A percentile compares a stretch with the other conserved stretches of the same genome.
Conservation (phyloP, 495 filamentous ascomycete species). For the Tuber calosporum region DNA sequence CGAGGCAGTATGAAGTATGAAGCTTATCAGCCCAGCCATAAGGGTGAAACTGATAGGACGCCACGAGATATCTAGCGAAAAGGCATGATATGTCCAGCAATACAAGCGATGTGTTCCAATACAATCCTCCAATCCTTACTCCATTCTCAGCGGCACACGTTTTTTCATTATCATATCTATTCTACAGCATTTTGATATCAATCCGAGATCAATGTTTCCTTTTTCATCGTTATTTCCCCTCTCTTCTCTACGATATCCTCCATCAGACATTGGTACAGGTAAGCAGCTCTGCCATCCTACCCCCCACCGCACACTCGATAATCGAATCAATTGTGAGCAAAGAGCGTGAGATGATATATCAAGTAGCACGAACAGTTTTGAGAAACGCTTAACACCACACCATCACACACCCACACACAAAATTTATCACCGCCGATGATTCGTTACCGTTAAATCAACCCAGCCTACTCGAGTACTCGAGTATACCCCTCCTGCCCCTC, state of each 20-base stretch:
- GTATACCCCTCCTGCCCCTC: constrained; percentile 2
- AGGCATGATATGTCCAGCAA: neutral
- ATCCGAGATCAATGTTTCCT: neutral
- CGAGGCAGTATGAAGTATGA: neutral
- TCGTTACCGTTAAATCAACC: constrained; percentile 5
- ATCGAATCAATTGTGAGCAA: neutral
- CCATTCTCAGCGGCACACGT: constrained; percentile 2
- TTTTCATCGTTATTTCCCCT: neutral
- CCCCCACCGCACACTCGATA: neutral
- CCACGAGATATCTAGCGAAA: neutral
- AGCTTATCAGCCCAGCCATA: constrained; percentile 4
- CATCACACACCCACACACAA: neutral
- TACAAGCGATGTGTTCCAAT: constrained; percentile 5
- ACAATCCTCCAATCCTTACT: constrained; percentile 1
- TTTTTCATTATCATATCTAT: neutral
- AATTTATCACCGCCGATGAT: neutral
- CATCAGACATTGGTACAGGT: constrained; percentile 4
- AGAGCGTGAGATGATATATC: constrained; percentile 2
- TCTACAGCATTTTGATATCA: neutral
- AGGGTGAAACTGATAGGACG: neutral
- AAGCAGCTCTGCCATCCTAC: neutral
- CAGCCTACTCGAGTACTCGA: neutral
- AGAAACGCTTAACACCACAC: neutral
- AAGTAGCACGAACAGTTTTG: neutral
- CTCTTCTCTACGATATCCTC: neutral